Percentiles rank a stretch among this genome's conserved stretches.
These are phyloP conservation scores for Cyclospora cayetanensis DNA, from an alignment of 169 alveolate species.

Conservation along the genomic window DNA sequence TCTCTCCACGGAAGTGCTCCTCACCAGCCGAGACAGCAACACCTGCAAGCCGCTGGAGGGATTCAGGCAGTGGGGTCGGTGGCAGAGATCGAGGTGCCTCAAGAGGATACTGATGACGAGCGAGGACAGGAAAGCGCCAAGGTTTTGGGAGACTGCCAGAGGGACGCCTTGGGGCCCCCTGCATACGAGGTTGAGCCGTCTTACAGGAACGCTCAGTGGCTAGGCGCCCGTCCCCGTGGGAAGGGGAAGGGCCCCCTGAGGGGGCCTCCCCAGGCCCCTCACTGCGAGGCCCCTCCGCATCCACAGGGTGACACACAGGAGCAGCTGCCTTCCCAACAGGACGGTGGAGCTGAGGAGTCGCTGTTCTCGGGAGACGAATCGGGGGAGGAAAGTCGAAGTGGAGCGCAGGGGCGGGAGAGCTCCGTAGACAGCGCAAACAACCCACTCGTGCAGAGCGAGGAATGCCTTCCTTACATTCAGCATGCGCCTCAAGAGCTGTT, in stretches of 20 bases:
- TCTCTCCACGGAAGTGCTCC: background rate
- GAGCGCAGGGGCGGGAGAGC: background rate
- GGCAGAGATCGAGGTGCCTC: background rate
- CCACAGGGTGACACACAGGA: background rate
- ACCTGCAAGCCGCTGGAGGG: background rate
- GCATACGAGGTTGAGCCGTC: background rate
- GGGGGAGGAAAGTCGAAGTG: background rate
- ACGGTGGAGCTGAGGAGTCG: background rate
- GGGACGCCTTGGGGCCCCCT: background rate
- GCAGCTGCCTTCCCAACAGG: background rate
- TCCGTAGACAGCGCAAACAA: background rate
- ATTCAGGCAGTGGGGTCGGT: constrained; percentile 51
- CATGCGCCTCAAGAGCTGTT: background rate
- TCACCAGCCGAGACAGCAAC: background rate
- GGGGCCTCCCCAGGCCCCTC: background rate
- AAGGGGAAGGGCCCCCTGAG: background rate
- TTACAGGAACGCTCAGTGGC: background rate
- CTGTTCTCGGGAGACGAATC: background rate
- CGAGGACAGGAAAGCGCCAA: background rate
- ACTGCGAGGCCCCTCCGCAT: background rate
- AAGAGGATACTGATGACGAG: constrained; percentile 17
- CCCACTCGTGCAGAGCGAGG: background rate
- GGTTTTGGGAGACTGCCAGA: background rate
- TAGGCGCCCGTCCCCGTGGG: background rate
- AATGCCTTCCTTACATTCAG: background rate